phyloP scores from a whole-genome alignment of 1,284 basidiomycete genomes.

The Amylostereum chailletii region DNA sequence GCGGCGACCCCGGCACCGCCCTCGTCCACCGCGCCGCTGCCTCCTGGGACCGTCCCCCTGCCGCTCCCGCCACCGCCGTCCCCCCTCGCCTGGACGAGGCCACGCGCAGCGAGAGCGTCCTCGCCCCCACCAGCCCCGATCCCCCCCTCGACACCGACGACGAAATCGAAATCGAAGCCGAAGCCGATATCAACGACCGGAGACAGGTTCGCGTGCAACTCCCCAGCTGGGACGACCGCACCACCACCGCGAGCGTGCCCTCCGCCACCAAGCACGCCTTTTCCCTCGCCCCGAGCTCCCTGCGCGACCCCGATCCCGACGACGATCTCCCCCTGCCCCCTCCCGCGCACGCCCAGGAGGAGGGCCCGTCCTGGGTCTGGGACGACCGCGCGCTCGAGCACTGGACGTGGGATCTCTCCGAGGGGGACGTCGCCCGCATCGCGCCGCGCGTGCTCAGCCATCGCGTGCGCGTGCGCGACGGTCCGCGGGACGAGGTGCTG shows the following conservation, averaged over 20 bases:
- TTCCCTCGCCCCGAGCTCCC: background rate
- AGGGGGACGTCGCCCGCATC: conserved; percentile 62
- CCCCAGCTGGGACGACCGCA: background rate
- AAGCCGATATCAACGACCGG: conserved; percentile 4
- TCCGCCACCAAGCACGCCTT: background rate
- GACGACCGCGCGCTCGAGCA: conserved; percentile 5
- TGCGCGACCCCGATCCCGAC: no score
- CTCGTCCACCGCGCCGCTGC: conserved; percentile 25
- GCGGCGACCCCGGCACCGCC: conserved; percentile 44
- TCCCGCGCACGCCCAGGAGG: no score
- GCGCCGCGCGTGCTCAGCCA: conserved; percentile 65
- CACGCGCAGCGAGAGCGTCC: background rate
- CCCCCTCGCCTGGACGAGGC: background rate
- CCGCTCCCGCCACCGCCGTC: no score
- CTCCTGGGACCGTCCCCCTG: background rate
- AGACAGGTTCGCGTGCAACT: conserved; percentile 4
- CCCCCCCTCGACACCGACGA: conserved; percentile 1
- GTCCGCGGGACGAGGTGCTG: conserved; percentile 59
- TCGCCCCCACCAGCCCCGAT: background rate
- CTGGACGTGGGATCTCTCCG: conserved; percentile 49
- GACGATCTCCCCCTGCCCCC: no score
- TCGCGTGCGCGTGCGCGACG: conserved; percentile 55
- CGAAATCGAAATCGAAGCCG: background rate
- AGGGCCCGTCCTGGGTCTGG: background rate
- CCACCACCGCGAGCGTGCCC: conserved; percentile 12